phyloP scores from a whole-genome alignment of 371 early-diverging fungal genomes.

The Mucor indicus region DNA sequence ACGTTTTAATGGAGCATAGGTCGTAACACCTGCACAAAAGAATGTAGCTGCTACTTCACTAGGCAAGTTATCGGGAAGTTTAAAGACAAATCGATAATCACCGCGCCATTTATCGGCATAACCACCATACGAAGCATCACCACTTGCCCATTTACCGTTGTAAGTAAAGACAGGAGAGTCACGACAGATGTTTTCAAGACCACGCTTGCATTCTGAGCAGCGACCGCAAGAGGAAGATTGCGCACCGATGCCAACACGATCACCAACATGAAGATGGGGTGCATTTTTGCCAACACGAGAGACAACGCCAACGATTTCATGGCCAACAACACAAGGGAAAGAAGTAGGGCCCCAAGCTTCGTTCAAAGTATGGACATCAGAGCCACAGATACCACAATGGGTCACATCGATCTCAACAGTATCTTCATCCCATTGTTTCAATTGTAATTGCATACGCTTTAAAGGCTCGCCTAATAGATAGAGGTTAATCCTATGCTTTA shows the following conservation, averaged over 20 bases:
- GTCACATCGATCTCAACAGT: conserved; percentile 53
- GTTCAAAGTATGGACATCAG: conserved; percentile 56
- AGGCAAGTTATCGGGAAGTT: conserved; percentile 49
- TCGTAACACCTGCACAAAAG: conserved; percentile 5
- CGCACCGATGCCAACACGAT: conserved; percentile 66
- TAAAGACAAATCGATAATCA: conserved; percentile 40
- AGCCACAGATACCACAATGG: conserved; percentile 56
- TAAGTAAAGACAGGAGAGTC: conserved; percentile 54
- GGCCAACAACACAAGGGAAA: conserved; percentile 56
- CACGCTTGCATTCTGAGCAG: conserved; percentile 11
- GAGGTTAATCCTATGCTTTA: no score
- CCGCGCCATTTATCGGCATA: conserved; percentile 26
- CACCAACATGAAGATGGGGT: conserved; percentile 50
- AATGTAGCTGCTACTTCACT: conserved; percentile 26
- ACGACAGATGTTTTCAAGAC: conserved; percentile 22
- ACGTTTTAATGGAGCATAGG: conserved; percentile 56
- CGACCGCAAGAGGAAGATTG: conserved; percentile 42
- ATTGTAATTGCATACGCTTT: conserved; percentile 4
- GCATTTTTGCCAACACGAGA: conserved; percentile 44
- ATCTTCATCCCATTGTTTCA: conserved; percentile 38
- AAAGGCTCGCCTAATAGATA: neutral
- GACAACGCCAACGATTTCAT: conserved; percentile 52
- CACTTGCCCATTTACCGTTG: conserved; percentile 47
- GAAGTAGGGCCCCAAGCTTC: conserved; percentile 51
- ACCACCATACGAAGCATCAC: conserved; percentile 47